Percentiles rank a stretch among this genome's conserved stretches.
Evolutionary conservation across 495 filamentous ascomycete genomes (phyloP).

Genomic region (Aspergillus coremiiformis): DNA sequence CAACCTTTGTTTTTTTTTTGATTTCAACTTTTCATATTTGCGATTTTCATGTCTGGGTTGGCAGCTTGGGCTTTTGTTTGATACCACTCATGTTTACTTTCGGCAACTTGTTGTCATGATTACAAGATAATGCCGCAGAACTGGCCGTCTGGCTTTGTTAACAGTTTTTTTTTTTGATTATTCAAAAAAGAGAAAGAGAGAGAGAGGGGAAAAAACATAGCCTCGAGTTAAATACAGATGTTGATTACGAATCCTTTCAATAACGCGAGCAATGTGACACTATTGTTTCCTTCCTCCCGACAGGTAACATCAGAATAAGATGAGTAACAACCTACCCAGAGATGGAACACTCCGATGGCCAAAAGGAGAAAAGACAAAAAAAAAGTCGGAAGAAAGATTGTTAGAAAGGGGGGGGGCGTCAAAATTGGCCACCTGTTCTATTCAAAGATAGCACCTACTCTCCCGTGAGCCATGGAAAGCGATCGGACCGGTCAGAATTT

Average conservation of each 20-base stretch:
- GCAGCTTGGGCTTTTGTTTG: background rate
- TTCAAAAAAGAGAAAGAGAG: no score
- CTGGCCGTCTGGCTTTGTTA: background rate
- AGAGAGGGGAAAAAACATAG: no score
- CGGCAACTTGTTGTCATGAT: background rate
- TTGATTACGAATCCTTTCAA: background rate
- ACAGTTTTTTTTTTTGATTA: no score
- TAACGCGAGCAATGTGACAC: background rate
- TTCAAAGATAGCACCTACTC: background rate
- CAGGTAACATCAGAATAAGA: background rate
- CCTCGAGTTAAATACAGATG: background rate
- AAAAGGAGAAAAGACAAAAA: background rate
- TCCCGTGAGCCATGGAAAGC: constrained; percentile 10
- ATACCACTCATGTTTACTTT: constrained; percentile 1
- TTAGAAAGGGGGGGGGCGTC: background rate
- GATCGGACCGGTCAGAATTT: constrained; percentile 2
- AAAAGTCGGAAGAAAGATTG: background rate
- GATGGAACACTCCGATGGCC: no score
- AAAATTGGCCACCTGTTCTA: constrained; percentile 1
- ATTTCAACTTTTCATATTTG: background rate
- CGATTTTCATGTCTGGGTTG: background rate
- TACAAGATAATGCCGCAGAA: background rate
- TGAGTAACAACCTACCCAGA: background rate
- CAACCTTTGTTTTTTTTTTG: background rate
- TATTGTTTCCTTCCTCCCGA: background rate